Conservation (phyloP, 2,329 filamentous ascomycete genomes). For the Aureobasidium melanogenum region DNA sequence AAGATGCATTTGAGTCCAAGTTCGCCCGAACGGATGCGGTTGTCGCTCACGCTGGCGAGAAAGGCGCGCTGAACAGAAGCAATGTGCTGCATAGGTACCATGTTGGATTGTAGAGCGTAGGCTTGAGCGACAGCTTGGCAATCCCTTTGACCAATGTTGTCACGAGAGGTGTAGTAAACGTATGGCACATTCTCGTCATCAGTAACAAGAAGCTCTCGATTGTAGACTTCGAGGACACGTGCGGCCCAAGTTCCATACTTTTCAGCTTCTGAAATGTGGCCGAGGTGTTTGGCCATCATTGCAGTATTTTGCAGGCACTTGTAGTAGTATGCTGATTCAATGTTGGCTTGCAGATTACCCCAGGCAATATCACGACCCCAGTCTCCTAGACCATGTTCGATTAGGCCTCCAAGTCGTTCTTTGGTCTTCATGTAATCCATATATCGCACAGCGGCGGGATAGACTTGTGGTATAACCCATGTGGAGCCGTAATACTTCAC, state of each 20-base stretch:
- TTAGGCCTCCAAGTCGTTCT: slow-evolving; percentile 33
- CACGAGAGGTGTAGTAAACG: slow-evolving; percentile 32
- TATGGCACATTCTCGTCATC: slow-evolving; percentile 26
- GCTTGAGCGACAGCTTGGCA: slow-evolving; percentile 33
- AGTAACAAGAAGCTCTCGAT: slow-evolving; percentile 27
- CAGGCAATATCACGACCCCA: slow-evolving; percentile 37
- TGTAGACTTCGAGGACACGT: slow-evolving; percentile 27
- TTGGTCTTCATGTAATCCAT: slow-evolving; percentile 35
- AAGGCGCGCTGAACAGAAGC: slow-evolving; percentile 24
- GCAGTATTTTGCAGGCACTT: slow-evolving; percentile 31
- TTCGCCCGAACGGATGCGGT: slow-evolving; percentile 32
- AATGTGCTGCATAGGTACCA: slow-evolving; percentile 22
- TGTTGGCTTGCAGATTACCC: slow-evolving; percentile 38
- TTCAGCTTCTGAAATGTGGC: slow-evolving; percentile 18
- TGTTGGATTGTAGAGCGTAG: slow-evolving; percentile 28
- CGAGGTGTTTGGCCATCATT: slow-evolving; percentile 29
- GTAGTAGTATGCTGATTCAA: slow-evolving; percentile 38
- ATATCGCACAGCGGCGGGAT: slow-evolving; percentile 30
- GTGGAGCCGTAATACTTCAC: slow-evolving; percentile 34
- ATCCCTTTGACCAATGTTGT: slow-evolving; percentile 25
- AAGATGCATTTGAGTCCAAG: slow-evolving; percentile 36
- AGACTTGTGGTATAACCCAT: slow-evolving; percentile 29
- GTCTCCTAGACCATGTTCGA: slow-evolving; percentile 36
- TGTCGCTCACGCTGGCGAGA: slow-evolving; percentile 20
- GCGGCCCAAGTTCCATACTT: slow-evolving; percentile 23